Percentiles rank a stretch among this genome's conserved stretches.
Evolutionary conservation across 345 rosid genomes (phyloP).

Genomic region (Eucalyptus cloeziana): DNA sequence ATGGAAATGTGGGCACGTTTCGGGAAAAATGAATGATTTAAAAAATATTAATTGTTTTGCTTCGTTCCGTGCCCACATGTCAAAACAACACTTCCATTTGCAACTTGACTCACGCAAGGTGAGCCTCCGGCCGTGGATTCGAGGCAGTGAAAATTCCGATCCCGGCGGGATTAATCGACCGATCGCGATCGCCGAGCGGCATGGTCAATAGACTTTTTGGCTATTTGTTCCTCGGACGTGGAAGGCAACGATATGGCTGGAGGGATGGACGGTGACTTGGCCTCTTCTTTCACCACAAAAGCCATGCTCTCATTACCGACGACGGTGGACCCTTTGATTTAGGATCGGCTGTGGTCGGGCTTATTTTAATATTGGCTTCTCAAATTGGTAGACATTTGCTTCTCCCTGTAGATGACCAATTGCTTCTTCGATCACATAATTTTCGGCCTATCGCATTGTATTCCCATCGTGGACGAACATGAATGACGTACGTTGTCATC

Average conservation of each 20-base stretch:
- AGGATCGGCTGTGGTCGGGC: neutral
- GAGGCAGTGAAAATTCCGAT: neutral
- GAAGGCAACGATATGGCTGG: neutral
- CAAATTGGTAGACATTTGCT: neutral
- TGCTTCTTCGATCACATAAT: neutral
- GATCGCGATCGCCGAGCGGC: neutral
- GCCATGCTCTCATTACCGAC: neutral
- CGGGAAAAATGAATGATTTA: rapidly evolving
- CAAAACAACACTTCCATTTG: neutral
- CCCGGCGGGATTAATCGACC: rapidly evolving
- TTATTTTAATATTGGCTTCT: neutral
- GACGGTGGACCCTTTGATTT: neutral
- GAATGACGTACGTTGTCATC: rapidly evolving
- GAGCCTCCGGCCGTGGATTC: neutral
- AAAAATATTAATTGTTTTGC: neutral
- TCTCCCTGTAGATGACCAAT: neutral
- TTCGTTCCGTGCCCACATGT: rapidly evolving
- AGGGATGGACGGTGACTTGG: neutral
- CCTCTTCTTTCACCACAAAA: neutral
- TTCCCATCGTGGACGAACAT: rapidly evolving
- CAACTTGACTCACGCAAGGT: rapidly evolving
- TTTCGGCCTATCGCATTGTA: neutral
- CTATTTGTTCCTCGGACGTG: neutral
- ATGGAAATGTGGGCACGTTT: no score
- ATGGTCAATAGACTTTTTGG: neutral